Percentiles rank a stretch among this genome's conserved stretches.
phyloP scores from a whole-genome alignment of 2,329 filamentous ascomycete genomes.

The Leptoxyphium fumago region DNA sequence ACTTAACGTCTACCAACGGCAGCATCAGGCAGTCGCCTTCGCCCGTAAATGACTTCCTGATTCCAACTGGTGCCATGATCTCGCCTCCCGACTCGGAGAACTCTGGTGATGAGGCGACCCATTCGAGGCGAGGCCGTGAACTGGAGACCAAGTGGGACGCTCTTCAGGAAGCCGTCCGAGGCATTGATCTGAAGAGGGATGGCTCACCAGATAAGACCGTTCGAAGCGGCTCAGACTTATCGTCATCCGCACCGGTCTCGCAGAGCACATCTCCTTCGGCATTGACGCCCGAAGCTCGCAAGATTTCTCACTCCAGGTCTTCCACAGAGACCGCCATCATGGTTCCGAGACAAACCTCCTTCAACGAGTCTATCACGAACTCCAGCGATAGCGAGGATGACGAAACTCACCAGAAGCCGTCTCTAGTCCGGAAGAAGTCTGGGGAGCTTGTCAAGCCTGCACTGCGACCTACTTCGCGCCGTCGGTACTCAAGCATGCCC shows the following conservation, averaged over 20 bases:
- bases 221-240: constrained; percentile 6
- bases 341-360: constrained; percentile 26
- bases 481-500: constrained; percentile 89
- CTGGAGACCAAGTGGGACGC: constrained; percentile 41
- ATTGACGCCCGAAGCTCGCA: constrained; percentile 41
- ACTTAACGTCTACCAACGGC: constrained; percentile 28
- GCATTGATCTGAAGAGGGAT: constrained; percentile 53
- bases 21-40: constrained; percentile 72
- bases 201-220: constrained; percentile 37
- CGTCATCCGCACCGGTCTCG: constrained; percentile 20
- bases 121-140: constrained; percentile 21
- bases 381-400: constrained; percentile 36
- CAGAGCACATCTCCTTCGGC: constrained; percentile 23
- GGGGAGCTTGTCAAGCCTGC: constrained; percentile 91
- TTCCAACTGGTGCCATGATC: constrained; percentile 72
- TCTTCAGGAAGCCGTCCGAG: constrained; percentile 68
- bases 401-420: constrained; percentile 45
- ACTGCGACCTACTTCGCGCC: constrained; percentile 61
- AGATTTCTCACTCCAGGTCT: constrained; percentile 47
- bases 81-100: constrained; percentile 81
- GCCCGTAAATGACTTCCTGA: constrained; percentile 60
- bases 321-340: constrained; percentile 41
- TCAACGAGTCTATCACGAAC: constrained; percentile 29
- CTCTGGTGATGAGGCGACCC: constrained; percentile 50
- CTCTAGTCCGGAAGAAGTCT: constrained; percentile 95